Conservation (phyloP, 176 grass and related monocot species). For the Cenchrus fungigraminus region DNA sequence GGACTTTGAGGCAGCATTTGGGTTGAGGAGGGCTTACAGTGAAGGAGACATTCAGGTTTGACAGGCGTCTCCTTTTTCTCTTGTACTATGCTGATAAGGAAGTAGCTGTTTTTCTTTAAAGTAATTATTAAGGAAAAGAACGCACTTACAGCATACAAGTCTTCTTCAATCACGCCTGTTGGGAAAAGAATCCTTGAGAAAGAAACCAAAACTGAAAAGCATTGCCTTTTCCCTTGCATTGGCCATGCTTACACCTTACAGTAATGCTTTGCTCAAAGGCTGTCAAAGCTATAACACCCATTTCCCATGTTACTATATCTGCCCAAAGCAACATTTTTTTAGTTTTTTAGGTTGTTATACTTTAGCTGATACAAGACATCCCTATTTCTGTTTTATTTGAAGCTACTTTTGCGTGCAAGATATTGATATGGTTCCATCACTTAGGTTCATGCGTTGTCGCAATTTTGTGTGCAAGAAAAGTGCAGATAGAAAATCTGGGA, state of each 20-base stretch:
- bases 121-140: conserved; percentile 34
- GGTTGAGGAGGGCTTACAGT: conserved; percentile 85
- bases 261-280: conserved; percentile 32
- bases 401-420: conserved; percentile 20
- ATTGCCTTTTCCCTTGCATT: conserved; percentile 26
- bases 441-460: background rate
- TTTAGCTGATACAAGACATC: conserved; percentile 32
- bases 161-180: conserved; percentile 33
- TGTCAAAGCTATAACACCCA: conserved; percentile 29
- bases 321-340: conserved; percentile 32
- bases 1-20: conserved; percentile 84
- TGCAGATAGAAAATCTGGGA: background rate
- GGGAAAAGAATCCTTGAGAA: conserved; percentile 23
- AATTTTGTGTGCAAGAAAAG: background rate
- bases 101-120: conserved; percentile 13
- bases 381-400: conserved; percentile 27
- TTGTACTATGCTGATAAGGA: conserved; percentile 24
- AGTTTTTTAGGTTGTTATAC: conserved; percentile 16
- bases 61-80: conserved; percentile 28
- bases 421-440: background rate
- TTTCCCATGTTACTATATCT: conserved; percentile 36
- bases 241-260: conserved; percentile 20
- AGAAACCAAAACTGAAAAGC: conserved; percentile 36
- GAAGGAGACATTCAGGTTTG: conserved; percentile 97
- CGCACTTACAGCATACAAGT: conserved; percentile 20